Evolutionary conservation across 306 rosid species (phyloP).

Genomic region (Rosa chinensis): DNA sequence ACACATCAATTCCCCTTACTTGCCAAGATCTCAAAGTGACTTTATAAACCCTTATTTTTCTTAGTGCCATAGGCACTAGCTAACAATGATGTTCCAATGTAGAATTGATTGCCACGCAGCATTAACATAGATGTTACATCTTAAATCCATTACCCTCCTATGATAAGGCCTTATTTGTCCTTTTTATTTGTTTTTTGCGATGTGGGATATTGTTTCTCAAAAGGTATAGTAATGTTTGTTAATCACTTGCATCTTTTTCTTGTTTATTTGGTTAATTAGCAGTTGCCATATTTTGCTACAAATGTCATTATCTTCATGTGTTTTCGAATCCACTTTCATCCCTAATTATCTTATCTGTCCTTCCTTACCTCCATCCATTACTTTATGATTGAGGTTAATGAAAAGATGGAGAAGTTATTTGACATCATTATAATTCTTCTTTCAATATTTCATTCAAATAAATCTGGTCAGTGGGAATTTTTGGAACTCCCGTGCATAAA

Average conservation of each 20-base stretch:
- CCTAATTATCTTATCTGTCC: not conserved
- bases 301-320: not conserved
- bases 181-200: not conserved
- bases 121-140: slow-evolving; percentile 35
- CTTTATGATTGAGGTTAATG: slow-evolving; percentile 6
- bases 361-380: slow-evolving; percentile 3
- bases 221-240: not conserved
- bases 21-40: slow-evolving; percentile 35
- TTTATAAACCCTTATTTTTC: slow-evolving; percentile 15
- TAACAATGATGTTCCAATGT: slow-evolving; percentile 46
- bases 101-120: slow-evolving; percentile 38
- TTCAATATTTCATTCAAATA: slow-evolving; percentile 11
- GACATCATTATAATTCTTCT: not conserved
- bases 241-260: not conserved
- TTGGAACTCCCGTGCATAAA: not conserved
- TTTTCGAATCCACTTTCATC: not conserved
- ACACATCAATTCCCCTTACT: slow-evolving; percentile 32
- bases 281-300: not conserved
- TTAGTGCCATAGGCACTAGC: slow-evolving; percentile 52
- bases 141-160: slow-evolving; percentile 26
- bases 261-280: not conserved
- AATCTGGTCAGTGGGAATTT: slow-evolving; percentile 11
- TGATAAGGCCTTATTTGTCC: slow-evolving; percentile 5
- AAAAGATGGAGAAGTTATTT: not conserved
- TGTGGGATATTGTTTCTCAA: not conserved